Evolutionary conservation across 306 rosid genomes (phyloP).

Genomic region (Fagus sylvatica): DNA sequence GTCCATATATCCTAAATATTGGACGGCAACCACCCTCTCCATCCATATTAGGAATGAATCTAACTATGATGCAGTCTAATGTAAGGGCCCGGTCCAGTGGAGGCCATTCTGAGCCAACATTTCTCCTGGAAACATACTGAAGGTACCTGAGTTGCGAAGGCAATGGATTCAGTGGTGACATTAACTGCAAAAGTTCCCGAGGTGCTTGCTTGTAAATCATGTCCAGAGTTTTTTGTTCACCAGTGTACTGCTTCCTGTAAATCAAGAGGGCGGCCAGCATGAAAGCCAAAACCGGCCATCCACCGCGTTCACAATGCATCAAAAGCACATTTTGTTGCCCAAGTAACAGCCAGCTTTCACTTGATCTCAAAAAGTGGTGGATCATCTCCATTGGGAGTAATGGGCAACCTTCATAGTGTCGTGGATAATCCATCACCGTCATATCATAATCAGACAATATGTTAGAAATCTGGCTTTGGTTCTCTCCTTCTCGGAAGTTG

Average conservation of each 20-base stretch:
- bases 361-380: slow-evolving; percentile 91
- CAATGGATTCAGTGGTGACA: slow-evolving; percentile 87
- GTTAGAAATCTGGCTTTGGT: slow-evolving; percentile 62
- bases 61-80: slow-evolving; percentile 76
- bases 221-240: slow-evolving; percentile 90
- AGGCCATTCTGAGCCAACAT: slow-evolving; percentile 91
- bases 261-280: slow-evolving; percentile 92
- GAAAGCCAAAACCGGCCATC: slow-evolving; percentile 94
- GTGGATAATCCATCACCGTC: slow-evolving; percentile 97
- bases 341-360: slow-evolving; percentile 94
- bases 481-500: slow-evolving; percentile 90
- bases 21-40: slow-evolving; percentile 96
- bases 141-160: slow-evolving; percentile 96
- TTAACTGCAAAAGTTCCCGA: slow-evolving; percentile 82
- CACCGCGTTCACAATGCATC: slow-evolving; percentile 95
- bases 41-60: slow-evolving; percentile 75
- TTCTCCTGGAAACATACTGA: slow-evolving; percentile 91
- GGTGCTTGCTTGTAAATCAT: slow-evolving; percentile 95
- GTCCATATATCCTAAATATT: slow-evolving; percentile 92
- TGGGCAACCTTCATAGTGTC: slow-evolving; percentile 93
- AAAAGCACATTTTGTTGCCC: slow-evolving; percentile 76
- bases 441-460: slow-evolving; percentile 74
- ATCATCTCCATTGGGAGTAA: slow-evolving; percentile 91
- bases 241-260: slow-evolving; percentile 74
- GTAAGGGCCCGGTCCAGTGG: slow-evolving; percentile 92